phyloP scores from a whole-genome alignment of 2,329 filamentous ascomycete species.

The Hortaea sp. region DNA sequence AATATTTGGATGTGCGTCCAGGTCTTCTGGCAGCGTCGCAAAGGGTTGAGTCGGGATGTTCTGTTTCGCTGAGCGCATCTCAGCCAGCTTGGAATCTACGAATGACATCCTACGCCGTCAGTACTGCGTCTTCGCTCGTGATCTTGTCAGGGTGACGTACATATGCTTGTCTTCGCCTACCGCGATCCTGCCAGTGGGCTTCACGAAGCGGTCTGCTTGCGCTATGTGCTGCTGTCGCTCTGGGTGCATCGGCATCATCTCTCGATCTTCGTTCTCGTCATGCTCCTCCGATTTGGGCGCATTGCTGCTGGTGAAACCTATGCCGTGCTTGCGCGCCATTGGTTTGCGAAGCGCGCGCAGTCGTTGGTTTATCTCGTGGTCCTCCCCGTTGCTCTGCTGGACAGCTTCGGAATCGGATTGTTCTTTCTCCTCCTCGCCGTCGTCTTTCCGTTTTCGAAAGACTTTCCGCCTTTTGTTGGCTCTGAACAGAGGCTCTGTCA shows the following conservation, averaged over 20 bases:
- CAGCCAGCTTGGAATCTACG: constrained; percentile 72
- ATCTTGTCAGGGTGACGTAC: constrained; percentile 44
- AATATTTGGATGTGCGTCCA: no score
- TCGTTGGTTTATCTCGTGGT: neutral
- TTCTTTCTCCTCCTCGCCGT: constrained; percentile 9
- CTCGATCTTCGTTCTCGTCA: constrained; percentile 14
- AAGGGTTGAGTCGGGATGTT: no score
- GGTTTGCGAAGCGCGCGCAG: neutral
- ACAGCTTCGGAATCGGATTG: neutral
- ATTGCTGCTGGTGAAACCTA: constrained; percentile 16
- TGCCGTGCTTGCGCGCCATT: constrained; percentile 18
- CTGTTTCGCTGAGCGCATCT: constrained; percentile 22
- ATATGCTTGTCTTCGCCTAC: constrained; percentile 63
- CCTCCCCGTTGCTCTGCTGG: neutral
- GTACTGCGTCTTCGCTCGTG: constrained; percentile 27
- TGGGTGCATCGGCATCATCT: constrained; percentile 22
- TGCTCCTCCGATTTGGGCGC: constrained; percentile 3
- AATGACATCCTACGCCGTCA: constrained; percentile 73
- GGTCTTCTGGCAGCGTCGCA: neutral
- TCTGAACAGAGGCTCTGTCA: constrained; percentile 31
- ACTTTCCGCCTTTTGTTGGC: constrained; percentile 43
- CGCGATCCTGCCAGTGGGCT: constrained; percentile 58
- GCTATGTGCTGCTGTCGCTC: constrained; percentile 27
- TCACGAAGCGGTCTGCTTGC: constrained; percentile 52
- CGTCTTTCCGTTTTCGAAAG: constrained; percentile 34